A percentile compares a stretch with the other conserved stretches of the same genome.
Conservation (phyloP, 2,329 filamentous ascomycete species). For the Clonostachys sp. region DNA sequence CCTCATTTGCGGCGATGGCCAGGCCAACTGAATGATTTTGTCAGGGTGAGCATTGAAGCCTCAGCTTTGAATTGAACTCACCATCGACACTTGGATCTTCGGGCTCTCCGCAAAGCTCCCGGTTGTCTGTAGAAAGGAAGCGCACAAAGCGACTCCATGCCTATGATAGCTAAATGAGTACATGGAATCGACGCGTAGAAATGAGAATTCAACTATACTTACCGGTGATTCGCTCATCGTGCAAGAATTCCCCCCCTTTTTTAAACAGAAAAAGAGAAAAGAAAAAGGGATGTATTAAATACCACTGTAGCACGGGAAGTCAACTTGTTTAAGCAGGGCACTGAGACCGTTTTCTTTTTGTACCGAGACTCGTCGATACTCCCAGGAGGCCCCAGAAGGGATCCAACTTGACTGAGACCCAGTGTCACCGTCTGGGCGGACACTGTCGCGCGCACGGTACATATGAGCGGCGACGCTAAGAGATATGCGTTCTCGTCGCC, state of each 20-base stretch:
- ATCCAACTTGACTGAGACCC: too few relatives aligned
- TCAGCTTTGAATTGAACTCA: not conserved
- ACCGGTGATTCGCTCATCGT: not conserved
- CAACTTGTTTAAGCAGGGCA: too few relatives aligned
- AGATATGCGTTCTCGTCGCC: too few relatives aligned
- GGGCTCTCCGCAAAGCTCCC: slow-evolving; percentile 16
- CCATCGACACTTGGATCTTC: slow-evolving; percentile 10
- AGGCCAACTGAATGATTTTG: slow-evolving; percentile 7
- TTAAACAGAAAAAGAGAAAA: too few relatives aligned
- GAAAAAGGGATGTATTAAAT: not conserved
- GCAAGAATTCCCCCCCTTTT: too few relatives aligned
- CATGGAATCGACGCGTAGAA: too few relatives aligned
- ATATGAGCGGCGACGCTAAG: too few relatives aligned
- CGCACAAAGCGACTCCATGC: slow-evolving; percentile 13
- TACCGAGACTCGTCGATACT: too few relatives aligned
- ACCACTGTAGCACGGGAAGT: not conserved
- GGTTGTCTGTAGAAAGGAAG: slow-evolving; percentile 13
- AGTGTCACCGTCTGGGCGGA: too few relatives aligned
- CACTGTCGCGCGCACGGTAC: too few relatives aligned
- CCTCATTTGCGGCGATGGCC: slow-evolving; percentile 8
- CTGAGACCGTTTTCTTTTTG: too few relatives aligned
- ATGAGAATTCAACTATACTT: not conserved
- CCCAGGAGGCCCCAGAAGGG: too few relatives aligned
- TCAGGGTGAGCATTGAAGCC: not conserved
- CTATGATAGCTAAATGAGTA: slow-evolving; percentile 1